Evolutionary conservation across 2,329 filamentous ascomycete species (phyloP).

Genomic region (Pleurostoma richardsiae): DNA sequence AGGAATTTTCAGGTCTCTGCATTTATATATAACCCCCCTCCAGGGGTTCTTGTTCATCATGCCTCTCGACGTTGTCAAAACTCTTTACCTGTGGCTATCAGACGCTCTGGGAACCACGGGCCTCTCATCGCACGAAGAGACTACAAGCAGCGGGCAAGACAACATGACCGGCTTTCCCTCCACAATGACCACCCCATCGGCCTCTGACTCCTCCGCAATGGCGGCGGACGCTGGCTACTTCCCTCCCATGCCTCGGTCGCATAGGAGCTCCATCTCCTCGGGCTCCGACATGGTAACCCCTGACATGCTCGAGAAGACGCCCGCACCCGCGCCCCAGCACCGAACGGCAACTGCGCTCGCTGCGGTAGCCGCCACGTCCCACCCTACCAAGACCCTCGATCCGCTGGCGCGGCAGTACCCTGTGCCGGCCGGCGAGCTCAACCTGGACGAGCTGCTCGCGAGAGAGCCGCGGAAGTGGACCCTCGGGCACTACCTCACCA

Average conservation of each 20-base stretch:
- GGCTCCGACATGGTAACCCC: not conserved
- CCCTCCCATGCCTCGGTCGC: constrained; percentile 6
- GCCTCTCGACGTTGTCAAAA: no score
- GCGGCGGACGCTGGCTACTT: not conserved
- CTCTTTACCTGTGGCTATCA: no score
- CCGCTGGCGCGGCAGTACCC: constrained; percentile 32
- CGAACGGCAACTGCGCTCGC: not conserved
- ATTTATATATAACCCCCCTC: no score
- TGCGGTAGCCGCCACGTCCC: not conserved
- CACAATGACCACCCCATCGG: no score
- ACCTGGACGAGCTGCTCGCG: constrained; percentile 36
- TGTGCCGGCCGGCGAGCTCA: constrained; percentile 30
- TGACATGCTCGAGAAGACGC: not conserved
- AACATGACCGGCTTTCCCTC: no score
- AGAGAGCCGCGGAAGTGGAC: constrained; percentile 32
- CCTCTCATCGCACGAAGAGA: no score
- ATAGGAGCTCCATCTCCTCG: constrained; percentile 12
- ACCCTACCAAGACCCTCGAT: constrained; percentile 14
- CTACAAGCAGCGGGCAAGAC: no score
- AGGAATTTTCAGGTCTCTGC: no score
- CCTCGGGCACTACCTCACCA: constrained; percentile 29
- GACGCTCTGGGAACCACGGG: no score
- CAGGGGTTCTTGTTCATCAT: no score
- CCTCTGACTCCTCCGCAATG: no score
- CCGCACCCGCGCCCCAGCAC: not conserved